phyloP scores from a whole-genome alignment of 371 early-diverging fungal genomes.

The Mortierella polycephala region DNA sequence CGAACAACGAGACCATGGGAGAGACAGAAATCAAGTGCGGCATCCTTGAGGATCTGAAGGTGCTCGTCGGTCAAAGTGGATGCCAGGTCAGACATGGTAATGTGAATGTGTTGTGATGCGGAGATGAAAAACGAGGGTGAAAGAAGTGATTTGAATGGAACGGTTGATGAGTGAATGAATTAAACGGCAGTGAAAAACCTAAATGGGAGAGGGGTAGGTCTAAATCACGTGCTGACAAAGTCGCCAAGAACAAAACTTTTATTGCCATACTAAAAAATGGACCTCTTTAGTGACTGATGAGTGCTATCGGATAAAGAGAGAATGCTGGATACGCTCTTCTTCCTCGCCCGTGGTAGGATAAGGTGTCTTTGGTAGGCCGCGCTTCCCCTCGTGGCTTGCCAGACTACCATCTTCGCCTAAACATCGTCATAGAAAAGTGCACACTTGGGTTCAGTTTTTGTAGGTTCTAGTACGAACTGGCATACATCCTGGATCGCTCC shows the following conservation, averaged over 20 bases:
- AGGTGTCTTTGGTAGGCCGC: slow-evolving; percentile 45
- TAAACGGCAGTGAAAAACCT: no score
- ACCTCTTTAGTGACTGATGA: no score
- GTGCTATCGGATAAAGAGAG: slow-evolving; percentile 9
- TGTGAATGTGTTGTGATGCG: neutral
- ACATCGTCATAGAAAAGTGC: neutral
- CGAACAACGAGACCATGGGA: slow-evolving; percentile 84
- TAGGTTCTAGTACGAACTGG: neutral
- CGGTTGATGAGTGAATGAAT: no score
- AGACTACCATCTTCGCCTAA: slow-evolving; percentile 26
- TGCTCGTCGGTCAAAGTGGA: slow-evolving; percentile 48
- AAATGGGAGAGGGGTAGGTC: no score
- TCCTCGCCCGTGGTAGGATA: slow-evolving; percentile 37
- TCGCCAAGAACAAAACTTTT: no score
- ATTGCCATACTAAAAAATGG: no score
- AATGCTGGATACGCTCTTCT: slow-evolving; percentile 18
- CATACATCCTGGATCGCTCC: neutral
- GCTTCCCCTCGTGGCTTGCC: slow-evolving; percentile 22
- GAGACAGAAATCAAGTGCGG: slow-evolving; percentile 83
- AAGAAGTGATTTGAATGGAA: no score
- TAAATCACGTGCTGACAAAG: no score
- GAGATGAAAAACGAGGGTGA: no score
- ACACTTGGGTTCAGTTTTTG: neutral
- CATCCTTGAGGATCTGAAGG: slow-evolving; percentile 53
- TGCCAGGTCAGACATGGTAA: slow-evolving; percentile 44